Percentiles rank a stretch among this genome's conserved stretches.
Conservation (phyloP, 192 early-diverging fungal genomes). For the Paraglomus brasilianum region DNA sequence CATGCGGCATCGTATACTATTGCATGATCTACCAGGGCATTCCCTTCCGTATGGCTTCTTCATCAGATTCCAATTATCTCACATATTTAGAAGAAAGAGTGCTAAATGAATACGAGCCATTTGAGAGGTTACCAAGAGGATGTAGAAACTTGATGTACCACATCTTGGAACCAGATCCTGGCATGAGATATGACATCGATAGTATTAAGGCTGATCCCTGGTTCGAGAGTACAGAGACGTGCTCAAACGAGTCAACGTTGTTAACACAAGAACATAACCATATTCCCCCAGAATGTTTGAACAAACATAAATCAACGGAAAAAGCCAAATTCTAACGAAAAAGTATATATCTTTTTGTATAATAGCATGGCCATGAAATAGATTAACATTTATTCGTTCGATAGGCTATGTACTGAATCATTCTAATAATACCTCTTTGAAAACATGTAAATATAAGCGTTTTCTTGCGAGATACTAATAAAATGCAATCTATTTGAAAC, state of each 20-base stretch:
- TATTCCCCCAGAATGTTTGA: slow-evolving; percentile 13
- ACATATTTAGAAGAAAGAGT: slow-evolving; percentile 56
- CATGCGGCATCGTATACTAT: slow-evolving; percentile 91
- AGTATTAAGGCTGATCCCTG: slow-evolving; percentile 73
- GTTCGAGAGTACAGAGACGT: slow-evolving; percentile 68
- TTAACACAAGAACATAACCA: slow-evolving; percentile 16
- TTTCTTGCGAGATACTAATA: no score
- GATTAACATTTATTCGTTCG: no score
- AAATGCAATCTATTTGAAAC: no score
- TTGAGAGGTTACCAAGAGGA: slow-evolving; percentile 67
- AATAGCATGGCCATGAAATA: no score
- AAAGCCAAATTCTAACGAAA: no score
- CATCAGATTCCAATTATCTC: slow-evolving; percentile 63
- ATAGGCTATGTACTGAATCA: no score
- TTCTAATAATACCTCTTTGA: no score
- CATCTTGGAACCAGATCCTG: slow-evolving; percentile 80
- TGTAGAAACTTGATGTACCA: slow-evolving; percentile 71
- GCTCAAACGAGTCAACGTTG: slow-evolving; percentile 29
- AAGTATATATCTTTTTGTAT: no score
- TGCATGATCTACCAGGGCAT: slow-evolving; percentile 71
- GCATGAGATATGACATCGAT: slow-evolving; percentile 66
- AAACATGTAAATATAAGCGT: no score
- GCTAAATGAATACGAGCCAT: slow-evolving; percentile 63
- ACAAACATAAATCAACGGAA: background rate
- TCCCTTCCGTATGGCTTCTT: slow-evolving; percentile 58